Evolutionary conservation across 1,284 basidiomycete genomes (phyloP), one percentile per base, ranked within the genome.

Genomic region (Papiliotrema nemorosa): DNA sequence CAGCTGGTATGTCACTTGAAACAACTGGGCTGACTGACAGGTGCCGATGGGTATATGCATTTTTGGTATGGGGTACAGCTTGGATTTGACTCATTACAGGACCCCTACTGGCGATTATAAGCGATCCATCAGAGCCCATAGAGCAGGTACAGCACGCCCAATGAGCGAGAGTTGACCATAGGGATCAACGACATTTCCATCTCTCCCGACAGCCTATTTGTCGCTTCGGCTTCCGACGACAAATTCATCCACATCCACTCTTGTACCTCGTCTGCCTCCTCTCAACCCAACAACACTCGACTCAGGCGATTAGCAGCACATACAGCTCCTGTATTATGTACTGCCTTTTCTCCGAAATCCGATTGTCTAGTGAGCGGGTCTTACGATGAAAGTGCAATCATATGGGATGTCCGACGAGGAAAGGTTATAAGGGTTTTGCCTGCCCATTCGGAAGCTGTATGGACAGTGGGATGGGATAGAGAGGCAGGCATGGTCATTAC

Each of bases 391-490:
- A 90, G 88, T 10, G 88, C 97, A 7, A 82, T 90, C 35, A 80
- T 97, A 3, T 98, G 94, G 94, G 92, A 97, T 68, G 84, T 94
- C n/a, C 83, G 86, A 22, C n/a, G 64, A 85, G 91, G 87, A 5
- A 85, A 80, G 69, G 83, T 84, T 3, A 72, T 94, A 62, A 86
- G 87, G 67, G 84, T 86, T 5, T 76, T 97, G 5, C 89, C 93
- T 16, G 96, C 96, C 0, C 96, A 98, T 77, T 92, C 90, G 0
- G 96, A 98, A 70, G 92, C 96, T 12, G 90, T 98, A 20, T 93
- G 90, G 46, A 85, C 87, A 10, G 89, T 97, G 1, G 83, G 84
- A 50, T 99, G 97, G 78, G 97, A 90, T 73, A 80, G 86, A 47
- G 94, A 98, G 63, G 96, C 96, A 2, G 91, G 90, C 3, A 83